Conservation (phyloP, 1,139 yeast species). For the Geotrichum citri-aurantii region DNA sequence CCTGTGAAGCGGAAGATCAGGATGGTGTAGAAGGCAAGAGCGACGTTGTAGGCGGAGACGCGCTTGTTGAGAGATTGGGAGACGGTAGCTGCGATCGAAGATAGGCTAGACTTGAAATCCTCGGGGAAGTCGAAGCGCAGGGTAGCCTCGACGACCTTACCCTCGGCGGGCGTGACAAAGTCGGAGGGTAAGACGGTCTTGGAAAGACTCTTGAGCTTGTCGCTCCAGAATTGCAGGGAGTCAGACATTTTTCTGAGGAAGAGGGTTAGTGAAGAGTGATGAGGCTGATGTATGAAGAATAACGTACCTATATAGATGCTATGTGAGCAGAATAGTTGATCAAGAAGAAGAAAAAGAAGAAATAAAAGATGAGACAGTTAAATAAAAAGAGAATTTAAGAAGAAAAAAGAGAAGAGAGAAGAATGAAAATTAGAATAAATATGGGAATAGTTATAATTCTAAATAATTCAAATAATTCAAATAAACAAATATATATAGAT, state of each 20-base stretch:
- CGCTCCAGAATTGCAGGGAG: slow-evolving; percentile 53
- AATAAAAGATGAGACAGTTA: neutral
- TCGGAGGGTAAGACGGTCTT: slow-evolving; percentile 85
- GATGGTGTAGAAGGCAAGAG: slow-evolving; percentile 65
- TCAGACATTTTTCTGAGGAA: slow-evolving; percentile 14
- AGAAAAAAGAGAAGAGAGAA: neutral
- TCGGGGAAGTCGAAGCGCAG: slow-evolving; percentile 35
- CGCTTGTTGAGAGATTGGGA: slow-evolving; percentile 15
- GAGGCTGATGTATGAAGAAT: neutral
- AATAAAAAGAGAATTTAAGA: no score
- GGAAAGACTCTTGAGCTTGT: slow-evolving; percentile 71
- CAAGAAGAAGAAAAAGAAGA: neutral
- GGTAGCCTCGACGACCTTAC: slow-evolving; percentile 60
- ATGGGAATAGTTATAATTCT: no score
- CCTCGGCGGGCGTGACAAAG: slow-evolving; percentile 70
- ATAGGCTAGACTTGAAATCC: slow-evolving; percentile 18
- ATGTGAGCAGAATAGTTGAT: neutral
- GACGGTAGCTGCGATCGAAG: slow-evolving; percentile 20
- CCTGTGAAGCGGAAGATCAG: slow-evolving; percentile 80
- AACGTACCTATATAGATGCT: neutral
- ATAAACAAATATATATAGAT: no score
- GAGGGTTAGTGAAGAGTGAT: neutral
- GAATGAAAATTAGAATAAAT: no score
- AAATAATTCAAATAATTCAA: no score
- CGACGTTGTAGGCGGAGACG: slow-evolving; percentile 42